Evolutionary conservation across 805 yeast genomes (phyloP).

Genomic region (Ogataea ramenticola): DNA sequence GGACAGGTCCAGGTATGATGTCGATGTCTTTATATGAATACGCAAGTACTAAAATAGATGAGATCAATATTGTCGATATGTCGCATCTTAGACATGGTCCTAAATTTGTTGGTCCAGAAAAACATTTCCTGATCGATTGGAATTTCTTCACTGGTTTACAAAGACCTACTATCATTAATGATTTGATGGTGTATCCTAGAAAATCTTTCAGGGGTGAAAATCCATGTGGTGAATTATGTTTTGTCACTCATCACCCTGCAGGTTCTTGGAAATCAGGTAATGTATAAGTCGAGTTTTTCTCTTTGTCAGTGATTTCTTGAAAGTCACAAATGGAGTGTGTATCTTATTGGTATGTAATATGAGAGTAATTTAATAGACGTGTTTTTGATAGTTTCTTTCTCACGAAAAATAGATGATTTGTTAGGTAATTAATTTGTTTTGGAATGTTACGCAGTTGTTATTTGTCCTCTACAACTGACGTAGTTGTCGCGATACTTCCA

Average conservation of each 20-base stretch:
- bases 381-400: too few relatives aligned
- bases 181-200: constrained; percentile 10
- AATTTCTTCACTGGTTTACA: constrained; percentile 11
- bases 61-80: constrained; percentile 3
- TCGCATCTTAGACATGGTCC: not conserved
- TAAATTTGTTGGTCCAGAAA: constrained; percentile 1
- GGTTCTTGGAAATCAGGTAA: constrained; percentile 15
- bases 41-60: constrained; percentile 2
- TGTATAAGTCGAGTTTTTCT: not conserved
- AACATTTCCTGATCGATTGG: constrained; percentile 8
- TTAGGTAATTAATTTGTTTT: too few relatives aligned
- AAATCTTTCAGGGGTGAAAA: constrained; percentile 29
- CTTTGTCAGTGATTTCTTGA: too few relatives aligned
- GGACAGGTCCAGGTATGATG: constrained; percentile 93
- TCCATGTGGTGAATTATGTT: constrained; percentile 13
- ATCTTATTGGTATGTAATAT: too few relatives aligned
- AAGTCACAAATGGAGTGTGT: too few relatives aligned
- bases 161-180: constrained; percentile 10
- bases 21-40: constrained; percentile 39
- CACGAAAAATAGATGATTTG: too few relatives aligned
- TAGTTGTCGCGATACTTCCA: too few relatives aligned
- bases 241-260: constrained; percentile 9
- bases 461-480: too few relatives aligned
- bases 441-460: too few relatives aligned
- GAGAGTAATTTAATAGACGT: too few relatives aligned